These are phyloP conservation scores for Cystobasidiaceae sp. DNA, from an alignment of 1,284 basidiomycete species.

Conservation along the genomic window DNA sequence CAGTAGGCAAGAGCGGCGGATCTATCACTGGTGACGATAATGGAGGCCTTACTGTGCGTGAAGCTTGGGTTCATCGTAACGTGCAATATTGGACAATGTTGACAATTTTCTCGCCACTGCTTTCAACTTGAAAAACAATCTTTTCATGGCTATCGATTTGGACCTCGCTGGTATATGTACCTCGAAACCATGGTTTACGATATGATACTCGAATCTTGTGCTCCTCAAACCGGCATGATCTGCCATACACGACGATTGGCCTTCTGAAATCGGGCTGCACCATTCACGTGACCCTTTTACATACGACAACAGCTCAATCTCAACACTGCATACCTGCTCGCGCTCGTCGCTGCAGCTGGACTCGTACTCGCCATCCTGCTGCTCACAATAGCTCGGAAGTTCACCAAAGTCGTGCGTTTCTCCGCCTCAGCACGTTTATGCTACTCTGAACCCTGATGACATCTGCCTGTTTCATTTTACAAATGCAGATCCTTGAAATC, in stretches of 20 bases:
- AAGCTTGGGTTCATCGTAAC: neutral
- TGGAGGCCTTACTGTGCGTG: conserved; percentile 7
- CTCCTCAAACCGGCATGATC: no score
- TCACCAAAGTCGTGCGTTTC: conserved; percentile 56
- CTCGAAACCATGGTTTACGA: no score
- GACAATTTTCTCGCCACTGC: neutral
- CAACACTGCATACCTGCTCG: conserved; percentile 35
- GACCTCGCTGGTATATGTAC: no score
- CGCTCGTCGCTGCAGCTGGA: conserved; percentile 33
- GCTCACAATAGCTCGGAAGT: conserved; percentile 61
- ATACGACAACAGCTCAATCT: conserved; percentile 9
- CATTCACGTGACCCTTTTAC: neutral
- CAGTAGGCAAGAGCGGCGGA: conserved; percentile 34
- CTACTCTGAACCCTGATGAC: no score
- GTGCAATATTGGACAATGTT: neutral
- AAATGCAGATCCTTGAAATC: conserved; percentile 31
- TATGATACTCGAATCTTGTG: no score
- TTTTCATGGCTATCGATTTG: no score
- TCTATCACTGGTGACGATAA: neutral
- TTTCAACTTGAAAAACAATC: no score
- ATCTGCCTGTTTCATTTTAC: neutral
- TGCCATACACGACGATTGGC: no score
- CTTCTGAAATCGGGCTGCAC: neutral
- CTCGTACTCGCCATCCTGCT: conserved; percentile 45
- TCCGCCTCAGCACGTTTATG: no score